Percentiles rank a stretch among this genome's conserved stretches.
Conservation (phyloP, 768 basidiomycete genomes). For the Amanita brunnescens region DNA sequence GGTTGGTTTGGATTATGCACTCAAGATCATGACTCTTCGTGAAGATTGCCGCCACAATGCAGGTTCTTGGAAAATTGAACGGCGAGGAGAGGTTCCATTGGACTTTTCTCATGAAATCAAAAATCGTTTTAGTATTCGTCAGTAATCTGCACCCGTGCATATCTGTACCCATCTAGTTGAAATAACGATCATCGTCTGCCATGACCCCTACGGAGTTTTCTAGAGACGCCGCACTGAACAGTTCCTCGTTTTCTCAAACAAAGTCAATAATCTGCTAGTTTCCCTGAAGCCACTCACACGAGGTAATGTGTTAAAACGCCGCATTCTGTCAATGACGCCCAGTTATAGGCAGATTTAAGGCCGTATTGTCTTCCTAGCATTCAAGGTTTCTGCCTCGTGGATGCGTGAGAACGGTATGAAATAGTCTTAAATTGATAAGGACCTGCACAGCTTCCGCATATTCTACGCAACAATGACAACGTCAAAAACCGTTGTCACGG, state of each 20-base stretch:
- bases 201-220: too few species aligned
- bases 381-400: not conserved
- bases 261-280: not conserved
- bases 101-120: not conserved
- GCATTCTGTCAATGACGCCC: too few species aligned
- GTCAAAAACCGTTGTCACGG: not conserved
- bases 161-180: too few species aligned
- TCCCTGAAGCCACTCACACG: too few species aligned
- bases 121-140: not conserved
- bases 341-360: too few species aligned
- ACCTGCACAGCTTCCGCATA: too few species aligned
- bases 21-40: constrained; percentile 16
- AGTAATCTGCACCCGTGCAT: not conserved
- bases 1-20: constrained; percentile 15
- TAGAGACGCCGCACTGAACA: too few species aligned
- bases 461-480: not conserved
- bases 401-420: not conserved
- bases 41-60: constrained; percentile 4
- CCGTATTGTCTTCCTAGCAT: too few species aligned
- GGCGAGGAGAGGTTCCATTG: not conserved
- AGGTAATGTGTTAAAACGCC: too few species aligned
- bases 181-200: too few species aligned
- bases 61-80: not conserved
- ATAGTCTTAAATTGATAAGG: not conserved
- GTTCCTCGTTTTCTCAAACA: not conserved